Conservation (phyloP, 2,329 filamentous ascomycete species). For the Hypoxylon sp. region DNA sequence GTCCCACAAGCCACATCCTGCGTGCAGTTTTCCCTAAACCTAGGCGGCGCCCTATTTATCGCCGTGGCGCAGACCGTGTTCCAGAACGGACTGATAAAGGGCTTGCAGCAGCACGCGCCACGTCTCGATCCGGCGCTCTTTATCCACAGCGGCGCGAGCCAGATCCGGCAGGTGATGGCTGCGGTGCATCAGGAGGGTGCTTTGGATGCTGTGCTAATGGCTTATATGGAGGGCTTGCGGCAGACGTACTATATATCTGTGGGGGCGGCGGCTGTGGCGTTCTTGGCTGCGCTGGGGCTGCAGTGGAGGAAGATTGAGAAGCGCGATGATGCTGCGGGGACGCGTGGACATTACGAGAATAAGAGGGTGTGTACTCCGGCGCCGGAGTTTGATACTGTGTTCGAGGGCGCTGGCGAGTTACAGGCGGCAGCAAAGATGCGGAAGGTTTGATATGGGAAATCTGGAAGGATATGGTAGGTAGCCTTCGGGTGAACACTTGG, state of each 20-base stretch:
- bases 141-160: slow-evolving; percentile 67
- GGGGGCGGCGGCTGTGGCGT: slow-evolving; percentile 63
- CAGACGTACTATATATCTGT: slow-evolving; percentile 68
- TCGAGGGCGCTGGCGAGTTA: slow-evolving; percentile 38
- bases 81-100: slow-evolving; percentile 72
- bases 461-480: not conserved
- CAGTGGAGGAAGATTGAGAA: slow-evolving; percentile 70
- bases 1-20: slow-evolving; percentile 67
- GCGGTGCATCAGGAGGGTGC: slow-evolving; percentile 60
- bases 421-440: slow-evolving; percentile 28
- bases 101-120: slow-evolving; percentile 63
- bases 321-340: slow-evolving; percentile 4
- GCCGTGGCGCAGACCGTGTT: slow-evolving; percentile 77
- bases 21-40: slow-evolving; percentile 73
- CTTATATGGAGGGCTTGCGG: slow-evolving; percentile 66
- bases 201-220: slow-evolving; percentile 61
- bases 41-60: slow-evolving; percentile 77
- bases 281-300: slow-evolving; percentile 61
- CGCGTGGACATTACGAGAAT: slow-evolving; percentile 1
- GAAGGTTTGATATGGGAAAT: slow-evolving; percentile 1
- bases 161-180: slow-evolving; percentile 63
- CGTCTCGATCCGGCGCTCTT: slow-evolving; percentile 65
- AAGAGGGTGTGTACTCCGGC: slow-evolving; percentile 31
- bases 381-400: slow-evolving; percentile 37
- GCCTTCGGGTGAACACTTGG: not conserved